phyloP scores from a whole-genome alignment of 2,329 filamentous ascomycete species.

The Claviceps purpurea region DNA sequence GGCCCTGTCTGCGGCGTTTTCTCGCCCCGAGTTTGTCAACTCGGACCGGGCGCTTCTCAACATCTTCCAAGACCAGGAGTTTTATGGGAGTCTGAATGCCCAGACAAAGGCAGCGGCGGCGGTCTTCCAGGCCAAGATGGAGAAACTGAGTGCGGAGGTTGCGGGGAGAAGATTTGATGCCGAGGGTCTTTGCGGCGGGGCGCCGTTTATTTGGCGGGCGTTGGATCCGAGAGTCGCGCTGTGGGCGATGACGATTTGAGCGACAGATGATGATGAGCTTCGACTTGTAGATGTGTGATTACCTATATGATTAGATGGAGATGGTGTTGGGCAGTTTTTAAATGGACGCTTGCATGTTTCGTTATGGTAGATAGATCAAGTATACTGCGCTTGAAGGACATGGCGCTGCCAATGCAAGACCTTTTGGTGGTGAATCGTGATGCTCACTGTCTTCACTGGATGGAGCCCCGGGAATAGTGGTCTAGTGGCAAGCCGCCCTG shows the following conservation, averaged over 20 bases:
- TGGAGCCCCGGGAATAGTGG: no score
- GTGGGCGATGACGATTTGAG: conserved; percentile 1
- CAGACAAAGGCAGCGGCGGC: conserved; percentile 19
- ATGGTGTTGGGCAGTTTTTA: no score
- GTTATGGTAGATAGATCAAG: no score
- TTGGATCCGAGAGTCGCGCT: conserved; percentile 8
- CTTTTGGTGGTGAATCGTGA: no score
- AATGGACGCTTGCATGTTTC: no score
- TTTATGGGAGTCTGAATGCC: conserved; percentile 21
- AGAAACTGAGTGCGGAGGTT: conserved; percentile 22
- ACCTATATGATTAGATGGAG: no score
- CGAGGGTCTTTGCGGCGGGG: conserved; percentile 29
- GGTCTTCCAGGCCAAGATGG: conserved; percentile 23
- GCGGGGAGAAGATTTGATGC: conserved; percentile 25
- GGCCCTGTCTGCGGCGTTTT: conserved; percentile 23
- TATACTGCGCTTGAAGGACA: no score
- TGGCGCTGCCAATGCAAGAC: no score
- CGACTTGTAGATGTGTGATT: no score
- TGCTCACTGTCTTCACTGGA: no score
- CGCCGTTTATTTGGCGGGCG: conserved; percentile 31
- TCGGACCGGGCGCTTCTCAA: conserved; percentile 24
- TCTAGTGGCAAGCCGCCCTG: no score
- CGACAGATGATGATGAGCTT: no score
- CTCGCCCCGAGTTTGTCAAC: conserved; percentile 23
- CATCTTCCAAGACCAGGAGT: conserved; percentile 24